Evolutionary conservation across 495 filamentous ascomycete species (phyloP).

Genomic region (Neurospora sp.): DNA sequence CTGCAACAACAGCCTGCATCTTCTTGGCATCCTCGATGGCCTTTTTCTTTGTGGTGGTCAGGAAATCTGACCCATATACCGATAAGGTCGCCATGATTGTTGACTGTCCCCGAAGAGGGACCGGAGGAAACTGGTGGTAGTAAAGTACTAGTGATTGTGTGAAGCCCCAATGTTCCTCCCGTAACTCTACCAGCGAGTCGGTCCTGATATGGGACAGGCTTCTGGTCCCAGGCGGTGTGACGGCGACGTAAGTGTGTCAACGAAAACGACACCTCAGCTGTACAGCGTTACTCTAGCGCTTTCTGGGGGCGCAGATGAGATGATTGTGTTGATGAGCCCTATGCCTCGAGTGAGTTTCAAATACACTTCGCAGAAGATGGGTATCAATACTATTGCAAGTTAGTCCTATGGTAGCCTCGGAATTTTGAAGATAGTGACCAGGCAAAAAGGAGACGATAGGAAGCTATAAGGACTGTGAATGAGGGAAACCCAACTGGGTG

Average conservation of each 20-base stretch:
- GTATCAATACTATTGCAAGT: neutral
- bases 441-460: neutral
- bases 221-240: neutral
- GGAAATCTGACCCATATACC: conserved; percentile 28
- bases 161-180: neutral
- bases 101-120: neutral
- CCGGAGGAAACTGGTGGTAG: neutral
- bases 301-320: neutral
- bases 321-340: neutral
- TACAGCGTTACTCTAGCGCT: neutral
- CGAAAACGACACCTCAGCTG: neutral
- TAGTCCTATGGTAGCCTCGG: neutral
- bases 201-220: neutral
- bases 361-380: neutral
- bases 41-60: conserved; percentile 32
- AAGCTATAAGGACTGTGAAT: neutral
- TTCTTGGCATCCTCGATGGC: conserved; percentile 45
- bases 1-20: conserved; percentile 40
- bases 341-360: neutral
- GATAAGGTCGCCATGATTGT: conserved; percentile 31
- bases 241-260: neutral
- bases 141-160: neutral
- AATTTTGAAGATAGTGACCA: neutral
- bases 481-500: neutral
- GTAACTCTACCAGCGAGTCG: neutral